Conservation (phyloP, 2,329 filamentous ascomycete genomes). For the Fusarium lateritium region DNA sequence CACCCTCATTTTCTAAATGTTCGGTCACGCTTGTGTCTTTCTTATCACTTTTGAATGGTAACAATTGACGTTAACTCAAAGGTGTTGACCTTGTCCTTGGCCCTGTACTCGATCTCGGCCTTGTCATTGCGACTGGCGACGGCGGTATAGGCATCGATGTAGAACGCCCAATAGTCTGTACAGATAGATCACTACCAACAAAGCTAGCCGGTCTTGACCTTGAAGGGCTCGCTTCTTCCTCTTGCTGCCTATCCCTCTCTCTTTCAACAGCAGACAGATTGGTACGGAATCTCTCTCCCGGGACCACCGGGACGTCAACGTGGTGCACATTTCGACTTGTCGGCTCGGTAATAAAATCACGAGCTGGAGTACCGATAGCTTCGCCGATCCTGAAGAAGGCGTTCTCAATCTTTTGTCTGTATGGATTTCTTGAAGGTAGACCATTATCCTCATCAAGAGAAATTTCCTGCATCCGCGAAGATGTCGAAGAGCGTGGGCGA, state of each 20-base stretch:
- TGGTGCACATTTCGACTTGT: not conserved
- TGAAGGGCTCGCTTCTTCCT: not conserved
- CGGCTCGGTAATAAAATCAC: slow-evolving; percentile 52
- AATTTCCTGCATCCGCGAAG: not conserved
- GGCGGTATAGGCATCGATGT: slow-evolving; percentile 15
- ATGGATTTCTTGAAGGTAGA: slow-evolving; percentile 33
- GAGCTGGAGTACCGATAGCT: slow-evolving; percentile 63
- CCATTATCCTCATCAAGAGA: slow-evolving; percentile 19
- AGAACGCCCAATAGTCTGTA: not conserved
- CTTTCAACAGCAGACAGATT: not conserved
- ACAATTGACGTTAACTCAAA: not conserved
- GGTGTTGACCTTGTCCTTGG: not conserved
- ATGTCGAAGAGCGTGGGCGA: not conserved
- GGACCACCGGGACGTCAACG: slow-evolving; percentile 25
- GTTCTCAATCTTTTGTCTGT: slow-evolving; percentile 60
- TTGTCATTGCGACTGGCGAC: not conserved
- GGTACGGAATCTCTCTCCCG: slow-evolving; percentile 10
- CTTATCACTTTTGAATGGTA: too few species aligned
- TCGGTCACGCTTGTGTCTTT: too few species aligned
- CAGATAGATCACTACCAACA: not conserved
- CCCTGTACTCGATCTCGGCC: slow-evolving; percentile 1
- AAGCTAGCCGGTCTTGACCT: slow-evolving; percentile 14
- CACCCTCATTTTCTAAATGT: too few species aligned
- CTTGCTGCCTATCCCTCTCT: slow-evolving; percentile 14
- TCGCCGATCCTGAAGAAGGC: slow-evolving; percentile 60